Conservation (phyloP, 2,329 filamentous ascomycete genomes). For the Arthrobotrys pseudoclavata region DNA sequence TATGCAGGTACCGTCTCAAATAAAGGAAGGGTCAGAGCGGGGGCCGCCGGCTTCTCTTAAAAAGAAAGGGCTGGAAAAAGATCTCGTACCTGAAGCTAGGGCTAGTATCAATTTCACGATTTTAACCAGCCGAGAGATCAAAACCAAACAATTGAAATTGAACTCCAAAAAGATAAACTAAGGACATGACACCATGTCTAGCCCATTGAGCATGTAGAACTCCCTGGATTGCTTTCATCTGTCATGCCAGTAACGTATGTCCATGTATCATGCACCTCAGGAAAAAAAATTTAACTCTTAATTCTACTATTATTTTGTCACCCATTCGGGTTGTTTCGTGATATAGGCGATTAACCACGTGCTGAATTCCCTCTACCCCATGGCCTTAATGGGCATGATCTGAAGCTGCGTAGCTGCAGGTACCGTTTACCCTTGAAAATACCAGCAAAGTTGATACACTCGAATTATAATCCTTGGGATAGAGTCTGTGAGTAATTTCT, state of each 20-base stretch:
- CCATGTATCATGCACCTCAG: conserved; percentile 45
- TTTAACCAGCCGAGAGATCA: conserved; percentile 46
- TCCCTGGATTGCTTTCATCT: conserved; percentile 55
- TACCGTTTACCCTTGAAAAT: conserved; percentile 11
- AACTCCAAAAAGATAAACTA: not conserved
- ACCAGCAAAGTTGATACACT: not conserved
- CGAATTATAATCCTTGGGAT: conserved; percentile 10
- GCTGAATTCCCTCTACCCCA: conserved; percentile 14
- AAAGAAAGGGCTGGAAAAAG: conserved; percentile 3
- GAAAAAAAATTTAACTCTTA: conserved; percentile 7
- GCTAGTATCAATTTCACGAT: conserved; percentile 49
- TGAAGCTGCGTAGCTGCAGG: conserved; percentile 20
- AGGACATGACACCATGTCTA: conserved; percentile 10
- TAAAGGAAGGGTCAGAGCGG: conserved; percentile 50
- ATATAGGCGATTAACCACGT: conserved; percentile 56
- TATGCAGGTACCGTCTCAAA: conserved; percentile 60
- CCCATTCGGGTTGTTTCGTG: conserved; percentile 53
- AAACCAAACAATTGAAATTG: conserved; percentile 20
- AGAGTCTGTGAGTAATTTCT: conserved; percentile 46
- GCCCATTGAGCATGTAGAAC: conserved; percentile 13
- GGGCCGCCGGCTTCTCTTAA: conserved; percentile 2
- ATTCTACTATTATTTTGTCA: not conserved
- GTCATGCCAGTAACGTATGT: conserved; percentile 35
- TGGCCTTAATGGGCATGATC: conserved; percentile 21
- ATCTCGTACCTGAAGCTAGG: conserved; percentile 33